phyloP scores from a whole-genome alignment of 1,139 yeast genomes.

The Hansenula lynferdii region DNA sequence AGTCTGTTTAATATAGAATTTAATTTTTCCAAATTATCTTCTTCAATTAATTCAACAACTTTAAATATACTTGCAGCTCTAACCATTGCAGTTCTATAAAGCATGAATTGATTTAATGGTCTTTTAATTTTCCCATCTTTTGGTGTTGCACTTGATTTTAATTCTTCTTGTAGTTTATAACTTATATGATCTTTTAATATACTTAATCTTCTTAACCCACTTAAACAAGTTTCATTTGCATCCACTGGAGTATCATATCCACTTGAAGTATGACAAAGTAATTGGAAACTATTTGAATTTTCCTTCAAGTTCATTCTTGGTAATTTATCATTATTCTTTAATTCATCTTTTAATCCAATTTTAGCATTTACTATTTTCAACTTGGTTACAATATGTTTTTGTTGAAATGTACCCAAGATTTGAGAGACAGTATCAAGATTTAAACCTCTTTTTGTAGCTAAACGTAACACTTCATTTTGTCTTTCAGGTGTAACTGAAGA shows the following conservation, averaged over 20 bases:
- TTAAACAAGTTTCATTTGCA: conserved; percentile 1
- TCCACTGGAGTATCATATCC: neutral
- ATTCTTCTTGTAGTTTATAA: neutral
- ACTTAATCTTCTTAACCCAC: conserved; percentile 1
- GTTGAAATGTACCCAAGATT: conserved; percentile 1
- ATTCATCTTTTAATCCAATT: neutral
- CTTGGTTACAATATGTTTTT: conserved; percentile 2
- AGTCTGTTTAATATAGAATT: no score
- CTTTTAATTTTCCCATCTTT: conserved; percentile 30
- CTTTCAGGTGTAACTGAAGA: neutral
- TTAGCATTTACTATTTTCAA: conserved; percentile 1
- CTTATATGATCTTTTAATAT: conserved; percentile 2
- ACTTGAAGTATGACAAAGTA: conserved; percentile 2
- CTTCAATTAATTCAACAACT: conserved; percentile 28
- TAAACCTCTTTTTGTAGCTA: neutral
- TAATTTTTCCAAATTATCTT: neutral
- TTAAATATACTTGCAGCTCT: conserved; percentile 37
- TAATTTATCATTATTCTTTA: neutral
- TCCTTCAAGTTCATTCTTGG: conserved; percentile 1
- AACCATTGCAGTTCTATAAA: conserved; percentile 40
- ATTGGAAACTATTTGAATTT: neutral
- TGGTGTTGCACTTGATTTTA: neutral
- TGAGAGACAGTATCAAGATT: neutral
- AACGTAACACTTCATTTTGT: neutral
- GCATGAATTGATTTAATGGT: conserved; percentile 47